Evolutionary conservation across 2,329 filamentous ascomycete genomes (phyloP).

Genomic region (Beauveria rudraprayagi): DNA sequence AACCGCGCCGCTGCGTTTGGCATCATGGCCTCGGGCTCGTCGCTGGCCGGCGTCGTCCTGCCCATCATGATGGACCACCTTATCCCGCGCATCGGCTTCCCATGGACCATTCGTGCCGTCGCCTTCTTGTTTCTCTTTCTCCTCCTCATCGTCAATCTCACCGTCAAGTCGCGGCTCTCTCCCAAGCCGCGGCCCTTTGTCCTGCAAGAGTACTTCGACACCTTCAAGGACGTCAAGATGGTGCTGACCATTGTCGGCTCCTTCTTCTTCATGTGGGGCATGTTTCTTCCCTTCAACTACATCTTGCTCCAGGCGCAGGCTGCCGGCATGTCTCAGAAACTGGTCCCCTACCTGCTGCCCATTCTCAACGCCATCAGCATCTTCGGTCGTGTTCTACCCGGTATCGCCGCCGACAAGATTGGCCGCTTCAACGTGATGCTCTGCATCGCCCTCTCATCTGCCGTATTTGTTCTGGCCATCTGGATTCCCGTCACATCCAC

Average conservation of each 20-base stretch:
- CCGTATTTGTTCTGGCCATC: constrained; percentile 37
- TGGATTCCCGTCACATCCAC: constrained; percentile 43
- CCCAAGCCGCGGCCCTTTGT: constrained; percentile 38
- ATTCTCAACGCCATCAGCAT: constrained; percentile 52
- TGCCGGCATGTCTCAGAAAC: constrained; percentile 31
- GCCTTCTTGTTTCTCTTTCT: constrained; percentile 37
- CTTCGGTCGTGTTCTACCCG: constrained; percentile 43
- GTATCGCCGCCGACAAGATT: constrained; percentile 36
- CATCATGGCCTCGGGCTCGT: constrained; percentile 44
- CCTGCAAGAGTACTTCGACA: constrained; percentile 36
- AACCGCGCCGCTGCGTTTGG: constrained; percentile 46
- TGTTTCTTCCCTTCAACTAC: constrained; percentile 48
- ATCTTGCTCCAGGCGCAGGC: constrained; percentile 39
- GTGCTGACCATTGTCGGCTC: constrained; percentile 33
- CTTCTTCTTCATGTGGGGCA: constrained; percentile 49
- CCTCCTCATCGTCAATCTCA: constrained; percentile 26
- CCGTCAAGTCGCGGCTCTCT: constrained; percentile 34
- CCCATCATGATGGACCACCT: constrained; percentile 53
- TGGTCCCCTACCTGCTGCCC: constrained; percentile 40
- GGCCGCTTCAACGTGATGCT: constrained; percentile 43
- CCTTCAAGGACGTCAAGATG: constrained; percentile 39
- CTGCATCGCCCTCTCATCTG: constrained; percentile 41
- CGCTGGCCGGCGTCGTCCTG: constrained; percentile 48
- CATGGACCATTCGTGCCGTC: constrained; percentile 40
- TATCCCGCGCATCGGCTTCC: constrained; percentile 36